These are phyloP conservation scores for Cyclocybe aegerita DNA, from an alignment of 768 basidiomycete genomes.

Conservation along the genomic window DNA sequence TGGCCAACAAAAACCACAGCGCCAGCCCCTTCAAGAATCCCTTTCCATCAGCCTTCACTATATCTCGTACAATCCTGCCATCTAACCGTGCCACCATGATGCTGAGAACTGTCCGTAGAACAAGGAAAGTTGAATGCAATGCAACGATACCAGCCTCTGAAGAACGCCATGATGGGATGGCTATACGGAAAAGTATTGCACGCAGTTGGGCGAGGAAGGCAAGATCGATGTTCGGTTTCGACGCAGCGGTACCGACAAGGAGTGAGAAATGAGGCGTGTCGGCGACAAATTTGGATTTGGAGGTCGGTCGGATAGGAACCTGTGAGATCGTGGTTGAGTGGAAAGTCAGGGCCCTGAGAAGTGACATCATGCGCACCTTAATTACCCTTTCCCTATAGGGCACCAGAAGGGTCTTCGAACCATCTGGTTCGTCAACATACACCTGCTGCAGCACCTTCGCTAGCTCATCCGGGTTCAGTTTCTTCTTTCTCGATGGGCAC, in stretches of 20 bases:
- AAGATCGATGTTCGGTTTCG: slow-evolving; percentile 68
- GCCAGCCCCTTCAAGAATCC: slow-evolving; percentile 82
- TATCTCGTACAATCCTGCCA: slow-evolving; percentile 83
- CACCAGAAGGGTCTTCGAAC: slow-evolving; percentile 63
- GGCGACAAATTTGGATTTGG: slow-evolving; percentile 43
- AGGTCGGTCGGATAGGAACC: slow-evolving; percentile 49
- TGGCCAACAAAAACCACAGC: slow-evolving; percentile 87
- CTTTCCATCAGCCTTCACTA: slow-evolving; percentile 83
- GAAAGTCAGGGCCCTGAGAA: neutral
- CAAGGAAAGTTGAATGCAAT: slow-evolving; percentile 82
- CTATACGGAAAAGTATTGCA: slow-evolving; percentile 71
- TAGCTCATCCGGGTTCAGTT: slow-evolving; percentile 39
- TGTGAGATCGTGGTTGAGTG: slow-evolving; percentile 13
- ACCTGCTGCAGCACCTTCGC: slow-evolving; percentile 55
- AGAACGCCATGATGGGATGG: slow-evolving; percentile 57
- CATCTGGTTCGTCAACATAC: slow-evolving; percentile 58
- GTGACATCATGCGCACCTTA: slow-evolving; percentile 42
- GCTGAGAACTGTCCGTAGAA: slow-evolving; percentile 83
- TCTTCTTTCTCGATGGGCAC: slow-evolving; percentile 8
- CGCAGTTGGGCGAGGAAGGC: slow-evolving; percentile 71
- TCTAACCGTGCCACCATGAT: slow-evolving; percentile 87
- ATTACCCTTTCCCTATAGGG: slow-evolving; percentile 64
- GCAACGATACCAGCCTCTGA: slow-evolving; percentile 75
- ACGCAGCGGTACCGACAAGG: slow-evolving; percentile 36
- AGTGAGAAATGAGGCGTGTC: slow-evolving; percentile 66